Evolutionary conservation across 108 stramenopile genomes (phyloP), one percentile per base, ranked within the genome.

Genomic region (Pseudonitzschia pungens): DNA sequence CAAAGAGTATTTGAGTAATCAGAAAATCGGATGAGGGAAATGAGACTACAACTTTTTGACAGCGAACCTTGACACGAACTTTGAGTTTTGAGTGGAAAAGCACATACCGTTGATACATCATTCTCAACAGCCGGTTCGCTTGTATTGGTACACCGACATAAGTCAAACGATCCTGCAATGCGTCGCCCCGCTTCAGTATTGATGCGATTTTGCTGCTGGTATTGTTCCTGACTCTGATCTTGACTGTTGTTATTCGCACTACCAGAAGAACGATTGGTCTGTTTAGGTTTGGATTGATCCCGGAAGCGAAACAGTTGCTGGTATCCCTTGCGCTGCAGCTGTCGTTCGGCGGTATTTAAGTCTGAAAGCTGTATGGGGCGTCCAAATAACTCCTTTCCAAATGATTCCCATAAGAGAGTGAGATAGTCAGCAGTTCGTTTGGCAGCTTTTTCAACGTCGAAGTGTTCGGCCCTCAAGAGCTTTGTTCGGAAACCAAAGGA

Each of bases 291-390:
- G 15, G 57, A 58, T 58, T 65, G 64, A 65, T 65, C 64, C 64
- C 64, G 32, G 40, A 65, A 65, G 6, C 64, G 36, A 44, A 65
- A 65, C 6, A 65, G 40, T 41, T 65, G 64, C 40, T 65, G 64
- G 20, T 22, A 44, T 0, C 64, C 64, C 31, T 44, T 65, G 32
- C 64, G 32, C 31, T 65, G 64, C 9, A 65, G 40, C 18, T 36
- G 40, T 41, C 64, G 32, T 65, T 65, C 64, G 12, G 0, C 8
- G 3, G 64, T 6, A 0, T 10, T 65, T 18, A 65, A 41, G 18
- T 65, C 64, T 3, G 31, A 28, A 7, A 59, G 58, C 31, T 59
- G 18, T 3, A 59, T 59, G 22, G 58, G 58, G 24, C 58, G 58
- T 3, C 29, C 24, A 6, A 59, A 26, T 2, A 59, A 9, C 29